Percentiles rank a stretch among this genome's conserved stretches.
Evolutionary conservation across 768 basidiomycete species (phyloP).

Genomic region (Tricholoma furcatifolium): DNA sequence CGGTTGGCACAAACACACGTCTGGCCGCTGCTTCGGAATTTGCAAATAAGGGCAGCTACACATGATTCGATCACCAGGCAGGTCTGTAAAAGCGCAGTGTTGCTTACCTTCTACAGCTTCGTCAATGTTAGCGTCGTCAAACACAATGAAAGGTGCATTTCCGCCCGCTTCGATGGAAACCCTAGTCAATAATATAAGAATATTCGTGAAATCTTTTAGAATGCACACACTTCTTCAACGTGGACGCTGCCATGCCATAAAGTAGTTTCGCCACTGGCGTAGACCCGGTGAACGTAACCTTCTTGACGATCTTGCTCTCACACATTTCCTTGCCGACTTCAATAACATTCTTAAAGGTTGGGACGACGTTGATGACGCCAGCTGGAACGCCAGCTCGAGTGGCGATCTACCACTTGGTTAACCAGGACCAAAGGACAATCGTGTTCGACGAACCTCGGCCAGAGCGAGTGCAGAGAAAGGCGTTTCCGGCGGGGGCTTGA

Average conservation of each 20-base stretch:
- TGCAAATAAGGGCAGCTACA: slow-evolving; percentile 68
- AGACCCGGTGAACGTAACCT: slow-evolving; percentile 91
- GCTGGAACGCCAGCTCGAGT: slow-evolving; percentile 90
- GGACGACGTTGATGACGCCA: slow-evolving; percentile 93
- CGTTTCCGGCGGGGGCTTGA: slow-evolving; percentile 94
- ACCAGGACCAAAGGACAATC: neutral
- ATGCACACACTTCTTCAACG: slow-evolving; percentile 72
- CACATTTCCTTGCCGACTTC: slow-evolving; percentile 96
- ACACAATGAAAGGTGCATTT: slow-evolving; percentile 95
- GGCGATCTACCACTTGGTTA: slow-evolving; percentile 51
- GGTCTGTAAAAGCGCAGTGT: slow-evolving; percentile 4
- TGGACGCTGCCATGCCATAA: slow-evolving; percentile 69
- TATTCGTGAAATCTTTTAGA: neutral
- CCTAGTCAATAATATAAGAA: slow-evolving; percentile 21
- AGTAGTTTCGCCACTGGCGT: slow-evolving; percentile 78
- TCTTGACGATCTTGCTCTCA: slow-evolving; percentile 81
- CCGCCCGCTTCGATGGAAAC: slow-evolving; percentile 88
- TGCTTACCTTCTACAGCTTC: slow-evolving; percentile 79
- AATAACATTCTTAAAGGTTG: slow-evolving; percentile 78
- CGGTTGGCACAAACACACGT: slow-evolving; percentile 89
- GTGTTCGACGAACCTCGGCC: slow-evolving; percentile 65
- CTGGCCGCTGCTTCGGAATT: slow-evolving; percentile 81
- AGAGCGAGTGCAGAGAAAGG: slow-evolving; percentile 92
- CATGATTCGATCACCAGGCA: neutral
- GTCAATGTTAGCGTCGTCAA: slow-evolving; percentile 93